These are phyloP conservation scores for Alternaria triticimaculans DNA, from an alignment of 2,329 filamentous ascomycete genomes.

Conservation along the genomic window DNA sequence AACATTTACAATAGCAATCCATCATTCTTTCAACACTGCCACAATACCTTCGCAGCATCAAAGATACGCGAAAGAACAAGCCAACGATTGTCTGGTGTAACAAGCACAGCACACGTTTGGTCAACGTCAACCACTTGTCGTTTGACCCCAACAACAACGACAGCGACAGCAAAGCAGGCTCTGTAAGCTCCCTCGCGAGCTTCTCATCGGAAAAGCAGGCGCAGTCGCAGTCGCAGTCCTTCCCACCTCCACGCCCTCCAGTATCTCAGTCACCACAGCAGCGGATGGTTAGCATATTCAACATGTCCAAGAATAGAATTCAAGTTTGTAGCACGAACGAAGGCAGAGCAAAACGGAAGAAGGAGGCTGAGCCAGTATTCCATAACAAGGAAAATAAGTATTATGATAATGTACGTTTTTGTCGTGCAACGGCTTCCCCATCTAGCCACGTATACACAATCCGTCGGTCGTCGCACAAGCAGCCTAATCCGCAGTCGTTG, in stretches of 20 bases:
- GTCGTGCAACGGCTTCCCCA: not conserved
- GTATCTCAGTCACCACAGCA: no score
- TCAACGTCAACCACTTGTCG: no score
- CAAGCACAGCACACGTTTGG: slow-evolving; percentile 18
- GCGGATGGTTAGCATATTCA: no score
- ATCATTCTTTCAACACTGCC: not conserved
- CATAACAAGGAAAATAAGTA: not conserved
- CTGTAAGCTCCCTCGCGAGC: no score
- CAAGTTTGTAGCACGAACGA: no score
- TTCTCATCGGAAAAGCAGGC: not conserved
- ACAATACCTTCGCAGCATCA: not conserved
- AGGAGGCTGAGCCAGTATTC: no score
- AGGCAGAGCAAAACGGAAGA: no score
- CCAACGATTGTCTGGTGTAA: slow-evolving; percentile 19
- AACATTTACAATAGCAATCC: slow-evolving; percentile 6
- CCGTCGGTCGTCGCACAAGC: slow-evolving; percentile 1
- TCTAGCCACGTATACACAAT: not conserved
- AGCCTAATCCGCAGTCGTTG: no score
- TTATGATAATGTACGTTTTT: not conserved
- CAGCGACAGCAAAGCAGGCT: slow-evolving; percentile 6
- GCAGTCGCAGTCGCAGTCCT: no score
- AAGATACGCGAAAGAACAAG: not conserved
- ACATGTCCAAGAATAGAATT: no score
- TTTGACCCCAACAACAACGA: slow-evolving; percentile 8
- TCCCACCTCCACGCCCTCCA: no score